Percentiles rank a stretch among this genome's conserved stretches.
Conservation (phyloP, 78 protist genomes). For the Carpediemonas membranifera region DNA sequence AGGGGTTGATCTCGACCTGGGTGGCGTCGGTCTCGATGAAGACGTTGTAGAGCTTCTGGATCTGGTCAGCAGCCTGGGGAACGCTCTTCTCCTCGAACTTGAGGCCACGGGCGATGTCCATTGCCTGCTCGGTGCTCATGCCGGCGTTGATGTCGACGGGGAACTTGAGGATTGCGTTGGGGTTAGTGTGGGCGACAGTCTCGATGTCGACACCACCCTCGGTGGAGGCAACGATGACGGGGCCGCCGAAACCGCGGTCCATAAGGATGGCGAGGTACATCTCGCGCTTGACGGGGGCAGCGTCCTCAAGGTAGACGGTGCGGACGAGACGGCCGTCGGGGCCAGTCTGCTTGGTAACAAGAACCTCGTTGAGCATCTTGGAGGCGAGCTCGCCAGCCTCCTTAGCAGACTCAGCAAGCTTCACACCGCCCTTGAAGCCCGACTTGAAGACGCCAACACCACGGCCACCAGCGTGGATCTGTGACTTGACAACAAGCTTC, state of each 20-base stretch:
- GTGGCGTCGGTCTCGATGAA: slow-evolving; percentile 65
- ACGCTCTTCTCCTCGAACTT: not conserved
- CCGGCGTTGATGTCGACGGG: slow-evolving; percentile 68
- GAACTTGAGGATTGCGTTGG: slow-evolving; percentile 25
- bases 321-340: slow-evolving; percentile 57
- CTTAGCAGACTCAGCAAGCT: slow-evolving; percentile 12
- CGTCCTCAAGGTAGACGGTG: slow-evolving; percentile 31
- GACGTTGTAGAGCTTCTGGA: slow-evolving; percentile 56
- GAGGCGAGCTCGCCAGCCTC: slow-evolving; percentile 40
- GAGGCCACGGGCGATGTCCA: slow-evolving; percentile 44
- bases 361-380: slow-evolving; percentile 78
- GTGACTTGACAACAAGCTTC: slow-evolving; percentile 70
- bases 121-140: slow-evolving; percentile 44
- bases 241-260: slow-evolving; percentile 59
- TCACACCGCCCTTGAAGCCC: slow-evolving; percentile 48
- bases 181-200: slow-evolving; percentile 38
- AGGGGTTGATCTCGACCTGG: slow-evolving; percentile 87
- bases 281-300: slow-evolving; percentile 39
- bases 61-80: slow-evolving; percentile 21
- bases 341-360: slow-evolving; percentile 81
- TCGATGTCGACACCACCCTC: slow-evolving; percentile 74
- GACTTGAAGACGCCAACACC: slow-evolving; percentile 79
- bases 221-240: slow-evolving; percentile 4
- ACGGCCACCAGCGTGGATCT: slow-evolving; percentile 89
- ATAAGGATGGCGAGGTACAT: slow-evolving; percentile 84